These are phyloP conservation scores for Aspergillus tanneri DNA, from an alignment of 2,329 filamentous ascomycete genomes.

Conservation along the genomic window DNA sequence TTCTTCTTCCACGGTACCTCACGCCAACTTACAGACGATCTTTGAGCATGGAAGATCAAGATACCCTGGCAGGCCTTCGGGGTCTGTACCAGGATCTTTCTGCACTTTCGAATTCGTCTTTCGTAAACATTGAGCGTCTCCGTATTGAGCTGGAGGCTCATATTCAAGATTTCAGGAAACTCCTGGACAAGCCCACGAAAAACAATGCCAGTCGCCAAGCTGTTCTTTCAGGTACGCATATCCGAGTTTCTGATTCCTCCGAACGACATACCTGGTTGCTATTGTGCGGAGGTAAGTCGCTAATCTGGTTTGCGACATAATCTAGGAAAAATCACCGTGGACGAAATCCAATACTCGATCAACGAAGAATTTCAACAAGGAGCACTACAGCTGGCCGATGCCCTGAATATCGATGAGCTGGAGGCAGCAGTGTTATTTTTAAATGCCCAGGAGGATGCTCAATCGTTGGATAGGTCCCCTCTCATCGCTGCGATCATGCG, in stretches of 20 bases:
- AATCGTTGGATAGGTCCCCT: slow-evolving; percentile 68
- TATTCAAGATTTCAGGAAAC: slow-evolving; percentile 64
- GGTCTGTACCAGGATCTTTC: slow-evolving; percentile 82
- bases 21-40: slow-evolving; percentile 28
- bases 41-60: slow-evolving; percentile 66
- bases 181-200: slow-evolving; percentile 73
- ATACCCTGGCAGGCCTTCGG: slow-evolving; percentile 73
- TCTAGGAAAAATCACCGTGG: slow-evolving; percentile 71
- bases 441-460: slow-evolving; percentile 67
- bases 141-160: slow-evolving; percentile 65
- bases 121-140: slow-evolving; percentile 69
- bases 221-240: slow-evolving; percentile 63
- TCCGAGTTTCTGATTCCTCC: background rate
- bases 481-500: slow-evolving; percentile 78
- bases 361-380: slow-evolving; percentile 87
- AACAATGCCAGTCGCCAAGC: slow-evolving; percentile 72
- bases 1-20: slow-evolving; percentile 21
- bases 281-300: slow-evolving; percentile 8
- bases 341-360: slow-evolving; percentile 71
- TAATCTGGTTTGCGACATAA: slow-evolving; percentile 19
- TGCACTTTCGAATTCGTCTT: slow-evolving; percentile 68
- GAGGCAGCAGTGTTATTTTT: slow-evolving; percentile 76
- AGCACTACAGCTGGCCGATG: slow-evolving; percentile 77
- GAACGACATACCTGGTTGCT: too few species aligned
- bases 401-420: slow-evolving; percentile 85